These are phyloP conservation scores for Tetrapisispora fleetii DNA, from an alignment of 805 yeast genomes.

Conservation along the genomic window DNA sequence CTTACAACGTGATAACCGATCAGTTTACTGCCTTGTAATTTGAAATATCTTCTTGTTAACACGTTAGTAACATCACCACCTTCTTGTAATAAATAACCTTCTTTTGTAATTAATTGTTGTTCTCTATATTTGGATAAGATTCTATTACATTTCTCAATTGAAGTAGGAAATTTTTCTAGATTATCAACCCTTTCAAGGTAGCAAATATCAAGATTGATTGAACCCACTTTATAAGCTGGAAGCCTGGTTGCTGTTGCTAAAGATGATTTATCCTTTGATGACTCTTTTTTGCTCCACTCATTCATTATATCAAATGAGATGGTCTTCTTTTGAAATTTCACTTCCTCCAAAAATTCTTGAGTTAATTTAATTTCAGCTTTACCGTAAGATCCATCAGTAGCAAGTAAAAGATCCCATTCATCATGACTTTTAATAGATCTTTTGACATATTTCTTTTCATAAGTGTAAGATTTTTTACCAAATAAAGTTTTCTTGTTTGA, in stretches of 20 bases:
- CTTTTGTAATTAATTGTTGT: slow-evolving; percentile 32
- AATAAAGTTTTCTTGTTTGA: slow-evolving; percentile 28
- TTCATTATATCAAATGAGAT: slow-evolving; percentile 33
- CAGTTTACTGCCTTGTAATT: slow-evolving; percentile 58
- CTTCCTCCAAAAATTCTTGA: slow-evolving; percentile 10
- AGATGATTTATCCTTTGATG: not conserved
- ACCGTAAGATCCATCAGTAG: slow-evolving; percentile 85
- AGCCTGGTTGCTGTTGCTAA: slow-evolving; percentile 12
- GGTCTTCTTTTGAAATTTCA: slow-evolving; percentile 7
- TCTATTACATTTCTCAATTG: slow-evolving; percentile 45
- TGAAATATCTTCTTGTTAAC: slow-evolving; percentile 61
- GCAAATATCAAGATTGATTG: slow-evolving; percentile 56
- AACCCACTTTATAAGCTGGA: slow-evolving; percentile 45
- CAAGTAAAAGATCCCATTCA: slow-evolving; percentile 54
- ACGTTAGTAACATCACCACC: slow-evolving; percentile 74
- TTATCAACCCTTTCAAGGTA: slow-evolving; percentile 54
- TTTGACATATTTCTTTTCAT: slow-evolving; percentile 39
- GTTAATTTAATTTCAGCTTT: slow-evolving; percentile 48
- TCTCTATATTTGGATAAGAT: slow-evolving; percentile 32
- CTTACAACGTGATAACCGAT: slow-evolving; percentile 67
- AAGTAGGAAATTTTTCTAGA: slow-evolving; percentile 58
- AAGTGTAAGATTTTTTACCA: slow-evolving; percentile 29
- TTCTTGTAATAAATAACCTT: slow-evolving; percentile 75
- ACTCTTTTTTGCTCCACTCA: slow-evolving; percentile 55
- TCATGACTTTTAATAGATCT: slow-evolving; percentile 38